Percentiles rank a stretch among this genome's conserved stretches.
Conservation (phyloP, 129 eudicot species). For the Erigeron canadensis region DNA sequence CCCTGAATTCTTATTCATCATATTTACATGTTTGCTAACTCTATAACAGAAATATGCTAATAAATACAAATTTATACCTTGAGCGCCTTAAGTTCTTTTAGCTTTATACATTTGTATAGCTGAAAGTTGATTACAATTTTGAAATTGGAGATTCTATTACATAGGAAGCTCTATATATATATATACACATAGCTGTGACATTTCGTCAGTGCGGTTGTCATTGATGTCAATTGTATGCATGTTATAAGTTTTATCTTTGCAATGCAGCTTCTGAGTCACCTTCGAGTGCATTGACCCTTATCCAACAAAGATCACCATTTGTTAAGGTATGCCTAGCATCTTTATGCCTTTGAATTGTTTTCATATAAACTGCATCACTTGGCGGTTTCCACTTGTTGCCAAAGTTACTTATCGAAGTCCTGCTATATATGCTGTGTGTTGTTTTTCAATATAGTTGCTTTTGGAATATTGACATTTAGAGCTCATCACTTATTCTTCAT, state of each 20-base stretch:
- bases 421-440: background rate
- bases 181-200: no score
- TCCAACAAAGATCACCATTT: conserved; percentile 95
- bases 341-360: conserved; percentile 12
- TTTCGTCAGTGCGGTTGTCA: background rate
- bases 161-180: no score
- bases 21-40: no score
- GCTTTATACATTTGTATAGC: background rate
- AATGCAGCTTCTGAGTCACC: conserved; percentile 71
- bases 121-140: background rate
- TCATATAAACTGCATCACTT: background rate
- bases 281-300: conserved; percentile 50
- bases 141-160: no score
- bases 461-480: background rate
- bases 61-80: no score
- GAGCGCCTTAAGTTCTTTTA: background rate
- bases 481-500: background rate
- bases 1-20: background rate
- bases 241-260: conserved; percentile 2
- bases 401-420: background rate
- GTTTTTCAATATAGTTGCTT: background rate
- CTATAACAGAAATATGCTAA: no score
- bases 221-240: conserved; percentile 7
- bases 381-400: background rate
- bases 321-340: conserved; percentile 56